phyloP scores from a whole-genome alignment of 31 red algal genomes.

The Bonnemaisonia californica region DNA sequence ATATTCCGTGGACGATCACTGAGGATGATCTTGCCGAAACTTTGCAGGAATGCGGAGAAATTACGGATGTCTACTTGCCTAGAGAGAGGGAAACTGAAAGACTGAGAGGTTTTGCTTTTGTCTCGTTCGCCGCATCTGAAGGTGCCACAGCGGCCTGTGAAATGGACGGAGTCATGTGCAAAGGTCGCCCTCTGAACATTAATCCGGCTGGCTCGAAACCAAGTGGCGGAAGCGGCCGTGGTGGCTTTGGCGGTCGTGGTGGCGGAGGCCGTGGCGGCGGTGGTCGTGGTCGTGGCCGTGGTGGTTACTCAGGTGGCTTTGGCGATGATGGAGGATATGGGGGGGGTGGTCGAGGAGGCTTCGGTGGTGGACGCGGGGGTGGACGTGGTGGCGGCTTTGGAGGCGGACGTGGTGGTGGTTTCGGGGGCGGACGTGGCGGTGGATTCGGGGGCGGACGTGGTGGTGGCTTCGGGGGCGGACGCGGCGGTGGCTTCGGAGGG shows the following conservation, averaged over 20 bases:
- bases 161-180: conserved; percentile 65
- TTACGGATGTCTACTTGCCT: conserved; percentile 87
- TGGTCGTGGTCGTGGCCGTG: conserved; percentile 42
- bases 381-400: conserved; percentile 39
- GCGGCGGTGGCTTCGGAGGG: conserved; percentile 2
- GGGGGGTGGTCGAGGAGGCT: conserved; percentile 35
- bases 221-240: conserved; percentile 35
- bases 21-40: conserved; percentile 69
- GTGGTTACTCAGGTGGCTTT: conserved; percentile 30
- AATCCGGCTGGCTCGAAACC: conserved; percentile 85
- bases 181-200: conserved; percentile 70
- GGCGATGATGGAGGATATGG: conserved; percentile 45
- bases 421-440: conserved; percentile 32
- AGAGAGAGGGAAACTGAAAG: conserved; percentile 84
- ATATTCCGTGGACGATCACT: conserved; percentile 74
- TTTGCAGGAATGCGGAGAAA: conserved; percentile 71
- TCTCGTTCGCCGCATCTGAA: conserved; percentile 40
- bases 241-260: conserved; percentile 67
- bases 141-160: conserved; percentile 57
- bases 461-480: conserved; percentile 19
- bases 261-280: conserved; percentile 64
- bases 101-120: conserved; percentile 84
- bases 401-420: conserved; percentile 39
- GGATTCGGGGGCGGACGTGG: conserved; percentile 46
- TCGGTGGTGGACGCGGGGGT: conserved; percentile 51